Base-by-base conservation (phyloP, 129 eudicot genomes). In the Helianthus annuus region DNA sequence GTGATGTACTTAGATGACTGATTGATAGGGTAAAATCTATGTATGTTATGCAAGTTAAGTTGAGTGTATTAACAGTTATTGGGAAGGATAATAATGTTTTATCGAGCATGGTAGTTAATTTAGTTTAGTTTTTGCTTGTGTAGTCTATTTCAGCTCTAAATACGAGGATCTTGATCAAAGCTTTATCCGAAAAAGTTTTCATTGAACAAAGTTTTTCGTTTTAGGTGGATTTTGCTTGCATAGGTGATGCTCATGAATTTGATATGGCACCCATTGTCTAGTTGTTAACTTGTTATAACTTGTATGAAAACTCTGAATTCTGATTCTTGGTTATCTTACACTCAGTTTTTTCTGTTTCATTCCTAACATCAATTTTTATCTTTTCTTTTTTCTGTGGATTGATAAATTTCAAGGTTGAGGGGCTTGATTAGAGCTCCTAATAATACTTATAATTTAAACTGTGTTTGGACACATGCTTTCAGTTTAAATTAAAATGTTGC, bases 161-260 rank as follows among this genome's bases (percentile, higher is more conserved):
- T 56, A 10, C 24, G 63, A 57, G 63, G 17, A 59, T 59, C 10
- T 27, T 11, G 10, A 32, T 29, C 16, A 29, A 59, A 3, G 15
- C 64, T 57, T 10, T 27, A 27, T 17, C 40, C 15, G 8, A 24
- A 58, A 56, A 3, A 13, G 2, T 56, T 1, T 3, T 22, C 36
- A 56, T 3, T 56, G 6, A 56, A 22, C 14, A 56, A 16, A 19
- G 6, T 8, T 8, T 19, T 22, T 17, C 3, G 29, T 16, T 56
- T 56, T 56, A 56, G 62, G 62, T 56, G 36, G 62, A 56, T 56
- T 22, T 56, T 56, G 62, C 62, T 19, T 19, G 62, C 34, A 9
- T 55, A 19, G 61, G 32, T 55, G 13, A 55, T 55, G 34, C 27
- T 54, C 16, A 54, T 5, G 59, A 27, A 54, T 54, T 1, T 54